Evolutionary conservation across 768 basidiomycete species (phyloP), one percentile per base, ranked within the genome.

Genomic region (Inosperma sp.): DNA sequence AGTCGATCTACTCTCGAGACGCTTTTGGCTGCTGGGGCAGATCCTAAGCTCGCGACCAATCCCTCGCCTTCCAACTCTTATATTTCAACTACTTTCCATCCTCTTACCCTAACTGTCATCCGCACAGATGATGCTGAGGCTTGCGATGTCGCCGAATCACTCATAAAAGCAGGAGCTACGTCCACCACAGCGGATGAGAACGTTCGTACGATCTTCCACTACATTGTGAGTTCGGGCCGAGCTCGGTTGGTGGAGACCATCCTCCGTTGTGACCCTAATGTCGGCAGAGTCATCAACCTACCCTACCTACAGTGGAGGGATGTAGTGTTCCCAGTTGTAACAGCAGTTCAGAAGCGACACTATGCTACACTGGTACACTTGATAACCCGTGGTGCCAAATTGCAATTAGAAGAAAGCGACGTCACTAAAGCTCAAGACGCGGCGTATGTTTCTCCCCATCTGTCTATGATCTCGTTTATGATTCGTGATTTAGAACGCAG

Each of bases 151-250:
- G 73, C 72, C 1, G 67, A 72, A 51, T 58, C 66, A 19, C 68
- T 79, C 21, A 58, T 79, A 27, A 51, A 65, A 17, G 69, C 68
- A 1, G 75, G 74, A 5, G 73, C 74, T 0, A 67, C 70, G 0
- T 72, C 71, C 1, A 70, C 75, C 9, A 69, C 69, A 3, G 74
- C 76, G 2, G 67, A 75, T 41, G 57, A 62, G 1, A 17, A 62
- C 2, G 53, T 72, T 59, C 47, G 54, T 10, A 79, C 76, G 3
- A 69, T 76, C n/a, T 72, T 77, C 59, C 68, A 75, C 43, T 56
- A 54, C 3, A 65, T 72, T 1, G 70, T 78, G 8, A 41, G 48
- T 26, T 62, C 66, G 14, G 67, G 68, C 31, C 67, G 68, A 34
- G 58, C 64, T 17, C 71, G 71, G 30, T 60, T 79, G 8, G 71